A percentile compares a stretch with the other conserved stretches of the same genome.
Conservation (phyloP, 176 grass and related monocot species). For the Hordeum vulgare region DNA sequence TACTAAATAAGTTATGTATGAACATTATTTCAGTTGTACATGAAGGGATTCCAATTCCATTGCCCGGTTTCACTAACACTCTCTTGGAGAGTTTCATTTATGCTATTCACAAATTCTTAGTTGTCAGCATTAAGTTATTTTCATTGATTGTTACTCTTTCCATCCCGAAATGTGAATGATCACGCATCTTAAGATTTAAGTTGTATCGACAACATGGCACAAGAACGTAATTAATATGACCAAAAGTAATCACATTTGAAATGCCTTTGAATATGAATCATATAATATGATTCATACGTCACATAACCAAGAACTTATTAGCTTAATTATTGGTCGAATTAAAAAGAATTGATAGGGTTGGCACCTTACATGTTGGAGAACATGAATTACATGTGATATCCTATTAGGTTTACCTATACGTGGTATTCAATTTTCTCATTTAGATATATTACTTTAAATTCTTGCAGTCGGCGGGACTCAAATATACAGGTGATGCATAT, state of each 20-base stretch:
- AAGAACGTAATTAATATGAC: not conserved
- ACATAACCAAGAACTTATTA: not conserved
- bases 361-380: not conserved
- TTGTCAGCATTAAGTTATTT: not conserved
- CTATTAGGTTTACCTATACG: not conserved
- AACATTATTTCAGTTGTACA: not conserved
- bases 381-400: not conserved
- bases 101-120: not conserved
- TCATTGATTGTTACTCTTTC: no score
- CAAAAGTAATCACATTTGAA: not conserved
- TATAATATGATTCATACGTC: not conserved
- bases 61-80: not conserved
- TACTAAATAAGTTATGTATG: not conserved
- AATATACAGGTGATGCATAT: not conserved
- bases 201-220: not conserved
- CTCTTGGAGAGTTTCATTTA: not conserved
- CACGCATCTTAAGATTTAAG: not conserved
- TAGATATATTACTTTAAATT: not conserved
- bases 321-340: not conserved
- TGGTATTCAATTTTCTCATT: not conserved
- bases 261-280: not conserved
- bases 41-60: not conserved
- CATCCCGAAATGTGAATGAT: not conserved
- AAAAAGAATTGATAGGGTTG: no score
- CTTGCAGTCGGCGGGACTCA: not conserved